Percentiles rank a stretch among this genome's conserved stretches.
These are phyloP conservation scores for Ilyonectria robusta DNA, from an alignment of 2,329 filamentous ascomycete species.

Conservation along the genomic window DNA sequence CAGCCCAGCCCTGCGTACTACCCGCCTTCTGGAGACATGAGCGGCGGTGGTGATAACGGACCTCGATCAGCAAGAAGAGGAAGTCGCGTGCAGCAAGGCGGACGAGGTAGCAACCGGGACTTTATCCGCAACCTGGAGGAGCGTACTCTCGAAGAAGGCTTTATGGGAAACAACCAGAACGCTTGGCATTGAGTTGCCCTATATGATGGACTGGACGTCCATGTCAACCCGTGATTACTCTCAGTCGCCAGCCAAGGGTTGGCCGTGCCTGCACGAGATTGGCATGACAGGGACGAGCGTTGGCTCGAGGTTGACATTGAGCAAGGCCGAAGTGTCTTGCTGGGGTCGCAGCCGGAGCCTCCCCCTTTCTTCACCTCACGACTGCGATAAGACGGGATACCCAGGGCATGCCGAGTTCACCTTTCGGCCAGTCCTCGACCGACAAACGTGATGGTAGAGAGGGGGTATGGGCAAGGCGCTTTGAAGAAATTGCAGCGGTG, in stretches of 20 bases:
- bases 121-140: constrained; percentile 97
- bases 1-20: constrained; percentile 98
- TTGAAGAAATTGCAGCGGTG: constrained; percentile 12
- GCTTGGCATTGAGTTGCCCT: constrained; percentile 74
- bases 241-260: constrained; percentile 26
- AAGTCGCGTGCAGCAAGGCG: constrained; percentile 76
- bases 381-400: constrained; percentile 31
- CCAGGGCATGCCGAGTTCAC: constrained; percentile 18
- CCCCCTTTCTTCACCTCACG: constrained; percentile 20
- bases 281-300: constrained; percentile 31
- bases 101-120: constrained; percentile 76
- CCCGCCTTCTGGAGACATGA: constrained; percentile 88
- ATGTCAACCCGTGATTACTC: constrained; percentile 33
- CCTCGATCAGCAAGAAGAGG: constrained; percentile 78
- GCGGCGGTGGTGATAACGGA: constrained; percentile 70
- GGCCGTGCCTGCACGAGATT: constrained; percentile 19
- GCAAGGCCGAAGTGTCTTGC: constrained; percentile 24
- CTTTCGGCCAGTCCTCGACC: constrained; percentile 13
- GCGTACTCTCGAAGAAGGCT: constrained; percentile 92
- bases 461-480: constrained; percentile 20
- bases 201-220: constrained; percentile 37
- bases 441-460: constrained; percentile 19
- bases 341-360: constrained; percentile 31
- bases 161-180: constrained; percentile 74
- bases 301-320: constrained; percentile 37